Percentiles rank a stretch among this genome's conserved stretches.
These are phyloP conservation scores for Fusarium sp. DNA, from an alignment of 2,329 filamentous ascomycete genomes.

Conservation along the genomic window DNA sequence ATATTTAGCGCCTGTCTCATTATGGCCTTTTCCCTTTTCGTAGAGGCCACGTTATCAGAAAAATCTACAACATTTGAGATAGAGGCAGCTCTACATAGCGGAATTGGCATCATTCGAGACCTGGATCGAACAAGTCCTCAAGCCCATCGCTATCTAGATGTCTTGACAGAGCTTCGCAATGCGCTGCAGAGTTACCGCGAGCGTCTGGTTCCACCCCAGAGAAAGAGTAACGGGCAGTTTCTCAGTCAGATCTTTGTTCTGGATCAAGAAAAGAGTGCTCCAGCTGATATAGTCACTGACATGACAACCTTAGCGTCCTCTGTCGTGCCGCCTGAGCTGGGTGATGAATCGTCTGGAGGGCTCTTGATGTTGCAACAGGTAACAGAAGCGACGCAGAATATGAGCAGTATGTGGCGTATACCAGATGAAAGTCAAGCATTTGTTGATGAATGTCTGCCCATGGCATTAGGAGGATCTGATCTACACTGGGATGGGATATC, in stretches of 20 bases:
- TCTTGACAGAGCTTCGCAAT: not conserved
- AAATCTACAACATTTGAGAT: not conserved
- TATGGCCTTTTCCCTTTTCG: not conserved
- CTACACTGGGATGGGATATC: not conserved
- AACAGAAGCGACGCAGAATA: not conserved
- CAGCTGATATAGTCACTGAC: accelerated
- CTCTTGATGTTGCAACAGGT: not conserved
- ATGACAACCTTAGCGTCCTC: not conserved
- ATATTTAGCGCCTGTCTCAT: conserved; percentile 3
- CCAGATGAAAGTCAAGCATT: not conserved
- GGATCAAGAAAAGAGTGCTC: not conserved
- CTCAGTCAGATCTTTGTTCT: not conserved
- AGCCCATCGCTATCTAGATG: conserved; percentile 4
- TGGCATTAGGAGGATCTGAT: not conserved
- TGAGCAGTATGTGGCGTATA: not conserved
- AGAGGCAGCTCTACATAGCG: not conserved
- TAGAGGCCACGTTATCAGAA: not conserved
- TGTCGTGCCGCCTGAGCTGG: not conserved
- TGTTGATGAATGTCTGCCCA: not conserved
- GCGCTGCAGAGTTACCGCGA: not conserved
- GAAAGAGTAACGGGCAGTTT: not conserved
- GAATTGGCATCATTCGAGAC: not conserved
- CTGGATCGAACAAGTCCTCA: not conserved
- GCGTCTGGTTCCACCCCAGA: not conserved
- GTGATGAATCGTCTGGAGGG: not conserved